A percentile compares a stretch with the other conserved stretches of the same genome.
Evolutionary conservation across 2,329 filamentous ascomycete species (phyloP).

Genomic region (Microcyclosporella mali): DNA sequence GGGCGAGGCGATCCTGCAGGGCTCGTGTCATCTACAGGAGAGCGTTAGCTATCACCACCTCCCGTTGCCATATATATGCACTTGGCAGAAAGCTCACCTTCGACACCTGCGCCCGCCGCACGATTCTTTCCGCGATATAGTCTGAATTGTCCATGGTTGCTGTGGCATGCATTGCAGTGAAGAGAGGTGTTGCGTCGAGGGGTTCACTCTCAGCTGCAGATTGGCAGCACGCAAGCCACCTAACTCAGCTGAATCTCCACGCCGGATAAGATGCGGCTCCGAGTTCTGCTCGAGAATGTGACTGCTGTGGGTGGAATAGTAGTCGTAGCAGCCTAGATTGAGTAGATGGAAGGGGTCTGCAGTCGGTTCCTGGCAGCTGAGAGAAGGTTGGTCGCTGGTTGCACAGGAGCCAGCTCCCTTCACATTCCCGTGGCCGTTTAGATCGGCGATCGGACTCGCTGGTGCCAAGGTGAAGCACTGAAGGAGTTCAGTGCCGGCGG

Average conservation of each 20-base stretch:
- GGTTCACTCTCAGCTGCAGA: not conserved
- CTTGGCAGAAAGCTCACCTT: conserved; percentile 26
- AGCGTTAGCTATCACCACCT: conserved; percentile 18
- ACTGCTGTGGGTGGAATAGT: not conserved
- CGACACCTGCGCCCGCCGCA: conserved; percentile 35
- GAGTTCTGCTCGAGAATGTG: not conserved
- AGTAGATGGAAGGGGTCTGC: too few relatives aligned
- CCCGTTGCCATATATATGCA: not conserved
- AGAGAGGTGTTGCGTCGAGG: conserved; percentile 7
- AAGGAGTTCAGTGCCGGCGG: not conserved
- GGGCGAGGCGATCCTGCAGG: conserved; percentile 85
- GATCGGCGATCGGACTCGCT: not conserved
- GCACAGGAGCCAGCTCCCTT: not conserved
- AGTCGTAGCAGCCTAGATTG: too few relatives aligned
- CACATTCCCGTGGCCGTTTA: too few relatives aligned
- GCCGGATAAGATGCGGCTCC: too few relatives aligned
- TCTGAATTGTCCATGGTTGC: conserved; percentile 22
- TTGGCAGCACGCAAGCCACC: conserved; percentile 5
- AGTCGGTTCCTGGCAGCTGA: too few relatives aligned
- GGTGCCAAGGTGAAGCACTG: not conserved
- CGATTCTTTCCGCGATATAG: conserved; percentile 33
- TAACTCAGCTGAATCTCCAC: conserved; percentile 1
- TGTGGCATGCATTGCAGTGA: conserved; percentile 24
- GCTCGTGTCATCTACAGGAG: conserved; percentile 73
- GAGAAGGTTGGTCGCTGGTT: not conserved